Base-by-base conservation (phyloP, 2,329 filamentous ascomycete genomes). In the Arthrinium puccinioides region DNA sequence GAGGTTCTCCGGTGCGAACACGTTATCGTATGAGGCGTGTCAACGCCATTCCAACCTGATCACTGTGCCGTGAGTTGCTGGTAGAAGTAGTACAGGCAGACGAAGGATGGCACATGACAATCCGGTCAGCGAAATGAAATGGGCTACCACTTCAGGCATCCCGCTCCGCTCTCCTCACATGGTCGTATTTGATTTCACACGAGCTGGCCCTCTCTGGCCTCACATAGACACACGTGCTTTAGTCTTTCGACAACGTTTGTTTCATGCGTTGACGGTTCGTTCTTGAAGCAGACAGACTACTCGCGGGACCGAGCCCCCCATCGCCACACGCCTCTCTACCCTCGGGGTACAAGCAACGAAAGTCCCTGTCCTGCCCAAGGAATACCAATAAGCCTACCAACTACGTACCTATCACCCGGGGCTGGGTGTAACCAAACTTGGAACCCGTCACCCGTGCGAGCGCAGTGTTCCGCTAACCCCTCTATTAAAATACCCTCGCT, bases 401-500 rank as follows among this genome's bases (percentile, higher is more conserved):
- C 23, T 35, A 16, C 16, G 14, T 16, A n/a, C n/a, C n/a, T n/a
- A n/a, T n/a, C n/a, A n/a, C n/a, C n/a, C n/a, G n/a, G n/a, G n/a
- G n/a, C n/a, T n/a, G 23, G 23, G 32, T 26, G 23, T 20, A 16
- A 36, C 24, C 10, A 21, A 36, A 28, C 18, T 24, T 20, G 24
- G 23, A 28, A 27, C 20, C 33, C 9, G 24, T 21, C 16, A 19
- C 19, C 23, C 23, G 23, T 27, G 33, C 24, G 20, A 19, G 14
- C 26, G 26, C 24, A 20, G 7, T 27, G 24, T 19, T 5, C 33
- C 24, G 24, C 25, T 5, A 27, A 21, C 18, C 33, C 20, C 3
- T 11, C 23, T 26, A 28, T 32, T 38, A 28, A 38, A 25, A 37
- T 34, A 37, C 23, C 36, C 37, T 36, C 32, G 13, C 15, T 24